Base-by-base conservation (phyloP, 148 eudicot genomes). In the Cornus kousa region DNA sequence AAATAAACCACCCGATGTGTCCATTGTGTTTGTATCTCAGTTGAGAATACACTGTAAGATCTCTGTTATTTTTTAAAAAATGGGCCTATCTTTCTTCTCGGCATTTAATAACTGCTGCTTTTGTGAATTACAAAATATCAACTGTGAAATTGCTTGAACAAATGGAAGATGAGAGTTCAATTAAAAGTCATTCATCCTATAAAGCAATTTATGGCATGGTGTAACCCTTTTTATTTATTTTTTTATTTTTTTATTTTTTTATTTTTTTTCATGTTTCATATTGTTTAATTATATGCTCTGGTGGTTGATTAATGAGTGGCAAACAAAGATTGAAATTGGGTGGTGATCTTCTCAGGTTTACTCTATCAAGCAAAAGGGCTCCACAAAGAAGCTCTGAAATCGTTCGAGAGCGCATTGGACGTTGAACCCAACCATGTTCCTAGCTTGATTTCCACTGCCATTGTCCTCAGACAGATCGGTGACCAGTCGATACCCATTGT, bases 361-460 rank as follows among this genome's bases (percentile, higher is more conserved):
- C 83, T 91, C 19, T 83, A 86, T 70, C 79, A 91, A 87, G 97
- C 97, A 6, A 87, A 77, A 84, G 97, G 97, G 14, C 85, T 82
- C 67, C 50, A 77, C 9, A 86, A 79, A 74, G 95, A 93, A 82
- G 97, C 97, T 75, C 87, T 90, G 16, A 79, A 77, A 77, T 89
- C 89, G 16, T 95, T 81, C 71, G 87, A 89, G 88, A 86, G 77
- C 37, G 94, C 99, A 31, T 86, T 95, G 68, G 91, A 93, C 78
- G 79, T 81, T n/a, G 94, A 95, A 17, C 93, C 99, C 4, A 85
- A 81, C 77, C 93, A 95, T 68, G 91, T 90, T 74, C 97, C 97
- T 32, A 95, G 97, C 89, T 87, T 95, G 88, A 87, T 93, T 74
- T 87, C 97, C 6, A 82, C 85, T 67, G 97, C 96, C 53, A 80